A percentile compares a stretch with the other conserved stretches of the same genome.
Conservation (phyloP, 129 eudicot species). For the Flaveria brownii region DNA sequence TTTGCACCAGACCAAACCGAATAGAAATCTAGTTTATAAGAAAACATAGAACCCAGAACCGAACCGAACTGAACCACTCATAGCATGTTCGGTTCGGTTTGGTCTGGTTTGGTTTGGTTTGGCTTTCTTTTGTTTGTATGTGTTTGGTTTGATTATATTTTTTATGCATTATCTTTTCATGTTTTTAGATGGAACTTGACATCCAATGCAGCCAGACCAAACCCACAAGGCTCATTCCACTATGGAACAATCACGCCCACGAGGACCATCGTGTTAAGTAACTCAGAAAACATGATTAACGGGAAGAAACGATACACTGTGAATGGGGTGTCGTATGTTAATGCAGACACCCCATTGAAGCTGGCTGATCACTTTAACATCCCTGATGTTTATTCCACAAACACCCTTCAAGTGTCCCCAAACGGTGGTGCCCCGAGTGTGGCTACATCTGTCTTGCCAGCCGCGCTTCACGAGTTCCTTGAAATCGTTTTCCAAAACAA, state of each 20-base stretch:
- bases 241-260: constrained; percentile 69
- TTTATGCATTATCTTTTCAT: not conserved
- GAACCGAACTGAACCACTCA: not conserved
- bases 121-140: constrained; percentile 1
- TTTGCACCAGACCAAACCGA: not conserved
- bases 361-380: constrained; percentile 91
- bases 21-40: not conserved
- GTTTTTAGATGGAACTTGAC: constrained; percentile 81
- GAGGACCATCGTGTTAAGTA: constrained; percentile 61
- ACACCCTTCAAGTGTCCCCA: constrained; percentile 64
- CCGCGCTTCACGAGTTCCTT: constrained; percentile 66
- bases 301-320: constrained; percentile 85
- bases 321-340: constrained; percentile 69
- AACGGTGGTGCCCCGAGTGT: constrained; percentile 44
- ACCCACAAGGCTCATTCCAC: constrained; percentile 95
- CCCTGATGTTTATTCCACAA: constrained; percentile 66
- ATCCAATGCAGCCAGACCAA: constrained; percentile 94
- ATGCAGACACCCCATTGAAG: constrained; percentile 87
- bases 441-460: constrained; percentile 62
- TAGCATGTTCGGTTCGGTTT: too few relatives aligned
- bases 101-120: not conserved
- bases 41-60: not conserved
- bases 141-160: too few relatives aligned
- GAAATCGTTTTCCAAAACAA: constrained; percentile 88
- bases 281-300: constrained; percentile 61